These are phyloP conservation scores for Hapsidospora chrysogenum DNA, from an alignment of 495 filamentous ascomycete species.

Conservation along the genomic window DNA sequence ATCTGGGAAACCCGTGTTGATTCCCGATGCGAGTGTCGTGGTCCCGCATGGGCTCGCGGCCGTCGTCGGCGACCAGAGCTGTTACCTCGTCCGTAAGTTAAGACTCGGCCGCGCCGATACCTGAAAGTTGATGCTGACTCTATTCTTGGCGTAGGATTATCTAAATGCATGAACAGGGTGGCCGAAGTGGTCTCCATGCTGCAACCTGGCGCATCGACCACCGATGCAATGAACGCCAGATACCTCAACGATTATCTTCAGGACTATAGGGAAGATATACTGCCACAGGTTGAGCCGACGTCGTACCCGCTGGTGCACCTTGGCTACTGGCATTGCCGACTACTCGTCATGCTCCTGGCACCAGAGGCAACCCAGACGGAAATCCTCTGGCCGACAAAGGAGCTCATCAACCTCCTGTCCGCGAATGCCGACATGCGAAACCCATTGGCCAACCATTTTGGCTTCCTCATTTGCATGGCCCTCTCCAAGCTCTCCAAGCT, in stretches of 20 bases:
- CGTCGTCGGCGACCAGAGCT: constrained; percentile 47
- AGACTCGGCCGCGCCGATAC: neutral
- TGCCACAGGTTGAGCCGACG: constrained; percentile 14
- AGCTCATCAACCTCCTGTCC: constrained; percentile 36
- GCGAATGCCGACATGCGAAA: constrained; percentile 37
- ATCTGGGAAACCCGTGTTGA: constrained; percentile 37
- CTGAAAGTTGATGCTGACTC: neutral
- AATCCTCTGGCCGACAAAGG: constrained; percentile 43
- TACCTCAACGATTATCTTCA: constrained; percentile 15
- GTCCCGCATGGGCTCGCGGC: constrained; percentile 44
- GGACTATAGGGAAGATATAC: constrained; percentile 27
- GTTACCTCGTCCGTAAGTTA: constrained; percentile 54
- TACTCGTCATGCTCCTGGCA: constrained; percentile 42
- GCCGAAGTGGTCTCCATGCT: constrained; percentile 14
- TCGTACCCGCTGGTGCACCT: constrained; percentile 40
- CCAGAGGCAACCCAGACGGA: constrained; percentile 22
- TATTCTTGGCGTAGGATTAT: constrained; percentile 14
- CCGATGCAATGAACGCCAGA: neutral
- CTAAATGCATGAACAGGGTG: constrained; percentile 11
- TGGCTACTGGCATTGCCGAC: constrained; percentile 56
- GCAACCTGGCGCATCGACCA: neutral
- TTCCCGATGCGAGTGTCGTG: constrained; percentile 44
- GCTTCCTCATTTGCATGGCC: constrained; percentile 47
- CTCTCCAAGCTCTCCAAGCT: constrained; percentile 44
- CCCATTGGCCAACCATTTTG: constrained; percentile 60